A percentile compares a stretch with the other conserved stretches of the same genome.
Evolutionary conservation across 2,329 filamentous ascomycete genomes (phyloP).

Genomic region (Remersonia thermophila): DNA sequence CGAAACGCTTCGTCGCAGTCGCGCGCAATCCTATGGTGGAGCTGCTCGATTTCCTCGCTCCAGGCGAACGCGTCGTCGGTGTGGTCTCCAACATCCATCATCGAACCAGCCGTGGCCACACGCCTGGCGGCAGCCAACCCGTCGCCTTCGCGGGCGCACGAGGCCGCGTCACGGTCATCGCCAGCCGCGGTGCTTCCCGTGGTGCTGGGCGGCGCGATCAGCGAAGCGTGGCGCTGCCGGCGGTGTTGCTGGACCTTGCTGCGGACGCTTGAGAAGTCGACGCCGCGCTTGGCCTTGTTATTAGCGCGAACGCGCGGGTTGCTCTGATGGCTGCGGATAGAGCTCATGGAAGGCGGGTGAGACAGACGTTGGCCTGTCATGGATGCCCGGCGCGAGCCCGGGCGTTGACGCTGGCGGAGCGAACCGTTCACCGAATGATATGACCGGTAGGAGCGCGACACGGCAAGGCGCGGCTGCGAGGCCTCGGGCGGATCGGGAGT

Average conservation of each 20-base stretch:
- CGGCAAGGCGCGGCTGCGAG: slow-evolving; percentile 20
- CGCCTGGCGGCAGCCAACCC: too few species aligned
- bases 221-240: slow-evolving; percentile 11
- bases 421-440: slow-evolving; percentile 16
- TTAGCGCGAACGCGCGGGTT: slow-evolving; percentile 30
- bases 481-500: slow-evolving; percentile 18
- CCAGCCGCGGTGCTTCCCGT: slow-evolving; percentile 19
- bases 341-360: slow-evolving; percentile 34
- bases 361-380: slow-evolving; percentile 21
- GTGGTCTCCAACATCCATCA: slow-evolving; percentile 10
- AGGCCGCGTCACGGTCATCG: slow-evolving; percentile 16
- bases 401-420: slow-evolving; percentile 17
- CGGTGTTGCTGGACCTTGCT: slow-evolving; percentile 16
- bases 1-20: slow-evolving; percentile 91
- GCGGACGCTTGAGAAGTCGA: slow-evolving; percentile 41
- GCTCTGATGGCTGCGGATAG: slow-evolving; percentile 36
- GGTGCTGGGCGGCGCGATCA: slow-evolving; percentile 18
- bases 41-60: slow-evolving; percentile 66
- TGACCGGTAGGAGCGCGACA: slow-evolving; percentile 20
- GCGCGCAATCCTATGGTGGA: slow-evolving; percentile 74
- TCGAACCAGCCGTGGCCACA: slow-evolving; percentile 4
- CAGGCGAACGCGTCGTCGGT: slow-evolving; percentile 12
- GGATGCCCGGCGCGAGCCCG: slow-evolving; percentile 23
- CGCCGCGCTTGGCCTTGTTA: slow-evolving; percentile 37
- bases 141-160: slow-evolving; percentile 12